Evolutionary conservation across 257 asterid genomes (phyloP).

Genomic region (Handroanthus guayacan): DNA sequence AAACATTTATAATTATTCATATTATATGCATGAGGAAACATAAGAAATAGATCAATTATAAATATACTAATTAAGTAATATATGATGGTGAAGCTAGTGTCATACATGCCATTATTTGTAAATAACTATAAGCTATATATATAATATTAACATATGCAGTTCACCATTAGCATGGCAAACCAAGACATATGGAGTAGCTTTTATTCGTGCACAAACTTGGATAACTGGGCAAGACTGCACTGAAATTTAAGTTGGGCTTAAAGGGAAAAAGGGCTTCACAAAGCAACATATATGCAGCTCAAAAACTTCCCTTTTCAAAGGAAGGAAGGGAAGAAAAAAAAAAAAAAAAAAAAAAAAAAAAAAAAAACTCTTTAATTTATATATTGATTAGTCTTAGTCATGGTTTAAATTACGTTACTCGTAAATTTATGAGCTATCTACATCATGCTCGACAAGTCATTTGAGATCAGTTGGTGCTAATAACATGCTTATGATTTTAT

Average conservation of each 20-base stretch:
- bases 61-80: neutral
- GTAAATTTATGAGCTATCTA: too few species aligned
- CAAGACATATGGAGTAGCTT: conserved; percentile 6
- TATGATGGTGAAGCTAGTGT: neutral
- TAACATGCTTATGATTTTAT: too few species aligned
- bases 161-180: conserved; percentile 12
- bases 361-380: too few species aligned
- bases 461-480: too few species aligned
- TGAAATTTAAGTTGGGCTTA: neutral
- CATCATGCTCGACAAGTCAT: too few species aligned
- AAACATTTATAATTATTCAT: too few species aligned
- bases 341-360: too few species aligned
- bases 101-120: conserved; percentile 13
- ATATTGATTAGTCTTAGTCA: too few species aligned
- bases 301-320: neutral
- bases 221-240: neutral
- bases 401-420: too few species aligned
- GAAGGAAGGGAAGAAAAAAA: neutral
- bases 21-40: neutral
- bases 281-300: neutral
- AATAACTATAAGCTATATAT: neutral
- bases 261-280: neutral
- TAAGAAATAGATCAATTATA: neutral
- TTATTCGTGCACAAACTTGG: neutral
- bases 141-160: neutral